phyloP scores from a whole-genome alignment of 257 asterid genomes.

The Solanum medicagineum region DNA sequence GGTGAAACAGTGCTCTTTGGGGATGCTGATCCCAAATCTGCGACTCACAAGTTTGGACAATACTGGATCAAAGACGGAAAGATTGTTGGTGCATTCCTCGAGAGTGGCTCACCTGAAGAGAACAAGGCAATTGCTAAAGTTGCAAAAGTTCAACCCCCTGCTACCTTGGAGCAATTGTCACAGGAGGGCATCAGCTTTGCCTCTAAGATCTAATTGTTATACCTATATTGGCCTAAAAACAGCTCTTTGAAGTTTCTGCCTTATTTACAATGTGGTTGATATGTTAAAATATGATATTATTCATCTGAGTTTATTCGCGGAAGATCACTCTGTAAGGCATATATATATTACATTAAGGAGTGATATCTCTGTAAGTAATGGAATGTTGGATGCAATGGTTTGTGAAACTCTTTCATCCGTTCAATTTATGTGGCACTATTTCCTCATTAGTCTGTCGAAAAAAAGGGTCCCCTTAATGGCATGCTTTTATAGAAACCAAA shows the following conservation, averaged over 20 bases:
- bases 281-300: not conserved
- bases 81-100: conserved; percentile 72
- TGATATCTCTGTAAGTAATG: not conserved
- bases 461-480: not conserved
- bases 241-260: not conserved
- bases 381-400: not conserved
- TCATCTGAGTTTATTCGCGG: not conserved
- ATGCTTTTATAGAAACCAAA: not conserved
- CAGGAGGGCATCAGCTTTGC: conserved; percentile 69
- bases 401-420: not conserved
- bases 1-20: conserved; percentile 76
- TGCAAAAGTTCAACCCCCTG: conserved; percentile 67
- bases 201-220: conserved; percentile 32
- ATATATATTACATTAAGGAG: not conserved
- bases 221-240: not conserved
- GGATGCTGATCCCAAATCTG: conserved; percentile 50
- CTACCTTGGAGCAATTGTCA: conserved; percentile 46
- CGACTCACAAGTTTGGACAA: conserved; percentile 73
- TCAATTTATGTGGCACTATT: not conserved
- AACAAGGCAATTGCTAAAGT: conserved; percentile 78
- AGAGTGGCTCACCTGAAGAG: conserved; percentile 82
- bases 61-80: conserved; percentile 88
- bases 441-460: not conserved
- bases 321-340: not conserved
- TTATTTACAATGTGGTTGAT: not conserved